Base-by-base conservation (phyloP, 495 filamentous ascomycete species). In the Friedmanniomyces simplex region DNA sequence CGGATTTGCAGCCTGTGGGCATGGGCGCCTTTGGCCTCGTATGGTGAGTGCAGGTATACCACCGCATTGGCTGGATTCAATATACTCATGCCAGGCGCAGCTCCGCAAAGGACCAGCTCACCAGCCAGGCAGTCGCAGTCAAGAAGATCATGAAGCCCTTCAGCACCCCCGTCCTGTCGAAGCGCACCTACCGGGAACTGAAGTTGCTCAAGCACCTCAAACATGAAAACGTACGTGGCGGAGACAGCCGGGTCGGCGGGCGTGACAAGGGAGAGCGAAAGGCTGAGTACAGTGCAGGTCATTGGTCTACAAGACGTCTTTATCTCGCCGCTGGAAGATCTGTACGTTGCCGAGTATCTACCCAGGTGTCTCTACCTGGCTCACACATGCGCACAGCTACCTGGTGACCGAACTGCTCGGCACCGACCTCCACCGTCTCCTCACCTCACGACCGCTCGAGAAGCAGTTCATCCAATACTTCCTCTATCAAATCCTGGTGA, bases 141-240 rank as follows among this genome's bases (percentile, higher is more conserved):
- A 98, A 98, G 82, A 98, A 98, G 79, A 98, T 98, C 68, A 97
- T 98, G 94, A 98, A 98, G 78, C 93, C 93, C 7, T 98, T 98
- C 75, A 95, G 89, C 77, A 98, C 93, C 12, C 93, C 93, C 6
- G 93, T 98, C 45, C 75, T 98, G 41, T 93, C 93, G 21, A 98
- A 98, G 78, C 78, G 93, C 67, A 98, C 93, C 25, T 98, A 98
- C 68, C 86, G 93, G 57, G 93, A 98, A 69, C 76, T 98, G 72
- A 98, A 98, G 78, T 79, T 98, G 55, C 75, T 98, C 65, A 98
- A 98, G 75, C 93, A 98, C 68, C 75, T 98, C 45, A 86, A 83
- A 65, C 93, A 98, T 70, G 93, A 98, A 73, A 98, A 98, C 77
- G 93, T 97, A 69, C 55, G 79, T 73, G 16, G n/a, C 21, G 18